Percentiles rank a stretch among this genome's conserved stretches.
Conservation (phyloP, 495 filamentous ascomycete species). For the Chaetomium cochliodes region DNA sequence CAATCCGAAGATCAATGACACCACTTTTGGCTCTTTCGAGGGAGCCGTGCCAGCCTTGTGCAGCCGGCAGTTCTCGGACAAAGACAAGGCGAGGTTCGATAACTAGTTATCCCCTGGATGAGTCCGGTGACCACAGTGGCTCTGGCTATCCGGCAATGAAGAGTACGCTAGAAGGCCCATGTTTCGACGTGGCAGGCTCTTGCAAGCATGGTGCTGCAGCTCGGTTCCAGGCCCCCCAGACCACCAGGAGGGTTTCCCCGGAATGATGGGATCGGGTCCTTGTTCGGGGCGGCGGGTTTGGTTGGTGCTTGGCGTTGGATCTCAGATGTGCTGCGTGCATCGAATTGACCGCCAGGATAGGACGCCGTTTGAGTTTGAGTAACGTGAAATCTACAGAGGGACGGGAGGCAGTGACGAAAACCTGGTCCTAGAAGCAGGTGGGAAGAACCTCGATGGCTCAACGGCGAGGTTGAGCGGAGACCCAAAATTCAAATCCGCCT, state of each 20-base stretch:
- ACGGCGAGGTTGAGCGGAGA: not conserved
- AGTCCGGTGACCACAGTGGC: slow-evolving; percentile 8
- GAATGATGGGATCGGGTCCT: not conserved
- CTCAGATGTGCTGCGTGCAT: slow-evolving; percentile 7
- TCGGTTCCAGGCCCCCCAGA: slow-evolving; percentile 9
- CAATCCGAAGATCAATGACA: not conserved
- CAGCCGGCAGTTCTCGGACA: not conserved
- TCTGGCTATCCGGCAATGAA: not conserved
- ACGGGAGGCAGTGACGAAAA: no score
- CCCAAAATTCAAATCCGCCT: not conserved
- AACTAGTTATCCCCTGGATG: not conserved
- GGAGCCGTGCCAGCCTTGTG: no score
- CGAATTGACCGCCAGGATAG: slow-evolving; percentile 3
- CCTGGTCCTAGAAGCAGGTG: no score
- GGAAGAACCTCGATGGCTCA: no score
- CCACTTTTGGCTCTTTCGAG: not conserved
- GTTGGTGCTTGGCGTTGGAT: slow-evolving; percentile 10
- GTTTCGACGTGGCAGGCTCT: slow-evolving; percentile 10
- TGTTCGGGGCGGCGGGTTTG: not conserved
- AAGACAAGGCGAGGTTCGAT: not conserved
- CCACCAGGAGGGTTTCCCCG: not conserved
- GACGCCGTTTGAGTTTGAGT: not conserved
- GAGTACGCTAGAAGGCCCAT: not conserved
- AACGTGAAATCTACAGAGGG: no score
- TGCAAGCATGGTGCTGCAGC: slow-evolving; percentile 2